Evolutionary conservation across 352 stramenopile genomes (phyloP).

Genomic region (Peronospora belbahrii): DNA sequence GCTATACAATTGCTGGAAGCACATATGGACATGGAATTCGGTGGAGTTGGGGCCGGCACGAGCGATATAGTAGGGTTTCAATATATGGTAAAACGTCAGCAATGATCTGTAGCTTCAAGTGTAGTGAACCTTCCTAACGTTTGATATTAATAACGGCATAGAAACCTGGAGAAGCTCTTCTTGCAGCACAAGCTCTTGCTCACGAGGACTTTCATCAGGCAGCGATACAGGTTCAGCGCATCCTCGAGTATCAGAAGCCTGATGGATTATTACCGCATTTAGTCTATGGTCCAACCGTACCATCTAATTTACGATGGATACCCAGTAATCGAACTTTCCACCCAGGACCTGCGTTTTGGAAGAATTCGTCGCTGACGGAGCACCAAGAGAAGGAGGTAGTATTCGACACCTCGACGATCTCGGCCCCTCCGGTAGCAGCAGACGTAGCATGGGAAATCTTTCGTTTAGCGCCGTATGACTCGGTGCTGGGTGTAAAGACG

Average conservation of each 20-base stretch:
- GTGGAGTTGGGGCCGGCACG: constrained; percentile 50
- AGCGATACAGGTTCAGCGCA: constrained; percentile 50
- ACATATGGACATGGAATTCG: constrained; percentile 62
- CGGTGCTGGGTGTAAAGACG: constrained; percentile 43
- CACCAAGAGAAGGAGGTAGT: background rate
- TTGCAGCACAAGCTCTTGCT: constrained; percentile 71
- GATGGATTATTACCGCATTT: constrained; percentile 60
- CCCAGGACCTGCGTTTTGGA: constrained; percentile 73
- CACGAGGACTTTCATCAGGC: constrained; percentile 68
- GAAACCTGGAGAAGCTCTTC: constrained; percentile 69
- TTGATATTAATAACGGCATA: background rate
- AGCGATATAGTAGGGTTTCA: constrained; percentile 58
- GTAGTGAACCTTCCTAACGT: background rate
- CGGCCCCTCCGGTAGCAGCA: constrained; percentile 60
- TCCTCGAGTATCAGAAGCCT: constrained; percentile 51
- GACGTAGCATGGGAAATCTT: constrained; percentile 83
- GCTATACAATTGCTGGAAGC: constrained; percentile 32
- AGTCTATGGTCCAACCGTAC: constrained; percentile 72
- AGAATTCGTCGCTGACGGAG: background rate
- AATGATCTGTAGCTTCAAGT: background rate
- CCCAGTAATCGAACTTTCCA: constrained; percentile 63
- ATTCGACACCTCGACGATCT: constrained; percentile 46
- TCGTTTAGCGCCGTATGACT: constrained; percentile 70
- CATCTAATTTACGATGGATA: constrained; percentile 40
- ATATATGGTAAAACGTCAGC: constrained; percentile 38